Evolutionary conservation across 495 filamentous ascomycete genomes (phyloP), one percentile per base, ranked within the genome.

Genomic region (Parathielavia hyrcaniae): DNA sequence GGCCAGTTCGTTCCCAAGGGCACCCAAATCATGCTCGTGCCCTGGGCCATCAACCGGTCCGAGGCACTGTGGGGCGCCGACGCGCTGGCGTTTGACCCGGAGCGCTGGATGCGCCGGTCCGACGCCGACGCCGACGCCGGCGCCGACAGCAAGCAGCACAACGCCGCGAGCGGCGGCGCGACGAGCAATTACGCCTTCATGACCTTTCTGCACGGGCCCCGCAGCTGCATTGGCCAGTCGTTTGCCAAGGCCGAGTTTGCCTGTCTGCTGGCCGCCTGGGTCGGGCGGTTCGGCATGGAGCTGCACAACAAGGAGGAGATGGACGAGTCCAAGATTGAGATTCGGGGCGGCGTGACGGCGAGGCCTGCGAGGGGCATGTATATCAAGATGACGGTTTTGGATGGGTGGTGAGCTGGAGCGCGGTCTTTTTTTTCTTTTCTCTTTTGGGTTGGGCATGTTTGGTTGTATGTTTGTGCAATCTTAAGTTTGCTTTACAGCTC

Each of bases 161-260:
- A 74, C 6, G 70, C 69, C 1, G 71, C 71, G 3, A 77, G 69
- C 58, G 79, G 78, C 16, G 79, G 78, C 10, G 78, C 79, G 9
- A 53, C 61, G 10, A 84, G 79, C 69, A 83, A 85, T 58, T 84
- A 77, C 49, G 75, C 74, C 34, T 81, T 84, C 64, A 63, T 86
- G 67, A 84, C 82, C 0, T 86, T 85, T 60, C 65, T 84, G 30
- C 81, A 83, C 57, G 83, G 83, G 0, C 77, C 83, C 5, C 64
- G 83, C 50, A 81, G 77, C 41, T 86, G 83, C 62, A 85, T 86
- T 50, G 83, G 84, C 7, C 74, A 76, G 69, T 77, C 77, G 2
- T 98, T 98, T 72, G 87, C 91, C 0, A 87, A 83, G 70, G 77
- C 83, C 0, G 93, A 97, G 76, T 88, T 95, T 68, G 88, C 87